Evolutionary conservation across 495 filamentous ascomycete species (phyloP), one percentile per base, ranked within the genome.

Genomic region (Astrothelium macrocarpum): DNA sequence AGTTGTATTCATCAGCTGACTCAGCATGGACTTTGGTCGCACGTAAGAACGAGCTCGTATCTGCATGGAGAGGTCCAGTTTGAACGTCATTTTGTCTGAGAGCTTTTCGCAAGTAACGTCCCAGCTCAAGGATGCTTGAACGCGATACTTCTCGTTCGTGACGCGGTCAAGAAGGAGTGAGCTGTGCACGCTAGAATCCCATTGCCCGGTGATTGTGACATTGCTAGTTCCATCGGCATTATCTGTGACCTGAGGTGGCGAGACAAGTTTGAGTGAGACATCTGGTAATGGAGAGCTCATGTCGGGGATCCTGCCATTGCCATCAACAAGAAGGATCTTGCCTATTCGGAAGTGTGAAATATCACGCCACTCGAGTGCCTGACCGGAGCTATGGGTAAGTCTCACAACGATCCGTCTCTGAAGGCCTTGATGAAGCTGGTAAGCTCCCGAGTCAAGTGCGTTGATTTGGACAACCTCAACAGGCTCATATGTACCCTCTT

Each of bases 401-500:
- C 85, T 90, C 73, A 97, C 82, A 34, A 90, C 83, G 58, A 99
- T 84, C 0, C 94, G 86, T 66, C 94, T 83, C 73, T 99, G 94
- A 59, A 99, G 78, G 11, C 94, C 94, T 73, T 99, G 94, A 67
- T 96, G 95, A 16, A 99, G 80, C 73, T 99, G 95, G 69, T 93
- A 97, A 18, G 88, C 87, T 16, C 94, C 95, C 5, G 81, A 78
- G 74, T 97, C 94, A 16, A 91, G 78, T 68, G 87, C 86, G 70
- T 80, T 89, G 46, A 80, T 86, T 72, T 97, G 94, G 14, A 92
- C 82, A 18, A 96, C 94, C 68, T 97, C 94, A 1, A 97, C 92
- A 3, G 95, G 91, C 7, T 88, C 76, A 67, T 99, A 97, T 53
- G 93, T 87, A 29, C 94, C 94, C 26, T 85, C 84, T 77, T 97